These are phyloP conservation scores for Ramaria sp. DNA, from an alignment of 768 basidiomycete genomes.

Conservation along the genomic window DNA sequence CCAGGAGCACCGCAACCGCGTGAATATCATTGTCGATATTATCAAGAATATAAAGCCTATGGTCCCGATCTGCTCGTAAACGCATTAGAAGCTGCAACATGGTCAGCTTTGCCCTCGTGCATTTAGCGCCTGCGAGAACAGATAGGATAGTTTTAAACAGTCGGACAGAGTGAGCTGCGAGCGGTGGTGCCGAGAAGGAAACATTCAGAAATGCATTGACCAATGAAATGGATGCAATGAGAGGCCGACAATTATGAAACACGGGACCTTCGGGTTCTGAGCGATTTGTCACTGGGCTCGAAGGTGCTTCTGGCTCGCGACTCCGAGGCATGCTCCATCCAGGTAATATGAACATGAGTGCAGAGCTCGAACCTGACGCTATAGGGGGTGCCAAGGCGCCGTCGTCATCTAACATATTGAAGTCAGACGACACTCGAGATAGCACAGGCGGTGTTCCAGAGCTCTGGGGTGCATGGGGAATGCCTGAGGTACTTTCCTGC, in stretches of 20 bases:
- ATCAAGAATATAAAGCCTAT: constrained; percentile 56
- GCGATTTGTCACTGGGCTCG: background rate
- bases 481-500: background rate
- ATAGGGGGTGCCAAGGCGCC: background rate
- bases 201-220: constrained; percentile 61
- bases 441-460: background rate
- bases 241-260: constrained; percentile 26
- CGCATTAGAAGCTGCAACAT: constrained; percentile 83
- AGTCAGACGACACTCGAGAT: constrained; percentile 5
- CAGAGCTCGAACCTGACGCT: background rate
- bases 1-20: constrained; percentile 54
- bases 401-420: background rate
- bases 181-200: constrained; percentile 43
- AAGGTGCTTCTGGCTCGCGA: background rate
- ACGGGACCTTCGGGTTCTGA: background rate
- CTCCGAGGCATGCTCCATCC: background rate
- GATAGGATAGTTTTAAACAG: constrained; percentile 44
- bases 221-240: constrained; percentile 54
- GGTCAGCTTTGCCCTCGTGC: constrained; percentile 52
- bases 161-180: constrained; percentile 40
- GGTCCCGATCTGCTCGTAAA: constrained; percentile 82
- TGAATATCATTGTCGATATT: constrained; percentile 27
- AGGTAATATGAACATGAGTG: background rate
- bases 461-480: background rate
- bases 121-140: constrained; percentile 35